phyloP scores from a whole-genome alignment of 176 grass and related monocot species.

The Aechmea fasciata region DNA sequence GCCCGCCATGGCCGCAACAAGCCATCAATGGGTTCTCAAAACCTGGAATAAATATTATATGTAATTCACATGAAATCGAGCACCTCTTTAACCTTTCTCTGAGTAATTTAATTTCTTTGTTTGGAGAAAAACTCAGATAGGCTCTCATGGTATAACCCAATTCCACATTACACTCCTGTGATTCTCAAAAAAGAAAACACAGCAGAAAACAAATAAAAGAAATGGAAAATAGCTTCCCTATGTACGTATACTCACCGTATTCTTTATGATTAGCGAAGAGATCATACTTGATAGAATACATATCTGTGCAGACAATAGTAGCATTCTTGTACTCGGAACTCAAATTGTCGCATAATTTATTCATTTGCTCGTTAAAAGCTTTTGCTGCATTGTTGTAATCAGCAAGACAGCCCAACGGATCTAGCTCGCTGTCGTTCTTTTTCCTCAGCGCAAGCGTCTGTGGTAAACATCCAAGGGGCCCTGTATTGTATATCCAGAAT shows the following conservation, averaged over 20 bases:
- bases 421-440: conserved; percentile 22
- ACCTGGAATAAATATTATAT: conserved; percentile 14
- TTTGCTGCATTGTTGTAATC: conserved; percentile 24
- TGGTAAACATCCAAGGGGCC: conserved; percentile 23
- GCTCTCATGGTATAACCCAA: no score
- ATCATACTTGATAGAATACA: conserved; percentile 48
- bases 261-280: conserved; percentile 40
- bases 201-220: no score
- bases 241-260: conserved; percentile 17
- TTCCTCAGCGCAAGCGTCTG: conserved; percentile 13
- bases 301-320: conserved; percentile 37
- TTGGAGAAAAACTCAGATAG: background rate
- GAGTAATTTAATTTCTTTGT: background rate
- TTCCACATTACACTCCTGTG: no score
- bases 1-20: conserved; percentile 33
- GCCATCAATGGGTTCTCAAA: conserved; percentile 38
- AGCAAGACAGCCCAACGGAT: conserved; percentile 30
- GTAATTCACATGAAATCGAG: background rate
- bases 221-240: no score
- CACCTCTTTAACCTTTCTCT: background rate
- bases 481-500: conserved; percentile 31
- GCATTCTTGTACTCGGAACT: conserved; percentile 8
- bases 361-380: conserved; percentile 33
- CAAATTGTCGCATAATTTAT: conserved; percentile 20
- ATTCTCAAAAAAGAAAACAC: no score